Conservation (phyloP, 257 asterid genomes). For the Nicotiana paniculata region DNA sequence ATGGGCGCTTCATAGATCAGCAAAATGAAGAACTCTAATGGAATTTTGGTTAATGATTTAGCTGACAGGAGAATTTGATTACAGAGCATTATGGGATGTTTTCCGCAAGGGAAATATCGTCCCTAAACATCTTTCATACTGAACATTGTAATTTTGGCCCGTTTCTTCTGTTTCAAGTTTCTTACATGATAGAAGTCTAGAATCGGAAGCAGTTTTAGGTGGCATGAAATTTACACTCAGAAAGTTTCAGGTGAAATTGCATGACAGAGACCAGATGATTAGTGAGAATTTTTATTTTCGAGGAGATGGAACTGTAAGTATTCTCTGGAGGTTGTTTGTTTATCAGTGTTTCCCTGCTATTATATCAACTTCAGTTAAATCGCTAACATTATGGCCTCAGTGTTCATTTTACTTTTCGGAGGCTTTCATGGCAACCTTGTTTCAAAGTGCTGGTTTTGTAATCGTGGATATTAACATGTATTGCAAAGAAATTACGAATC, state of each 20-base stretch:
- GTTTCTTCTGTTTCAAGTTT: not conserved
- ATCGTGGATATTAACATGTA: constrained; percentile 42
- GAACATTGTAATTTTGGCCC: not conserved
- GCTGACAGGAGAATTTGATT: not conserved
- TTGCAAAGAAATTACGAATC: constrained; percentile 55
- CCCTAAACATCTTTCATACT: not conserved
- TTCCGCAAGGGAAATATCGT: not conserved
- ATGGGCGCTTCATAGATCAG: not conserved
- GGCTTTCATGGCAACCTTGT: constrained; percentile 50
- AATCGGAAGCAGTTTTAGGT: constrained; percentile 8
- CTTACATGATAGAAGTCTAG: constrained; percentile 11
- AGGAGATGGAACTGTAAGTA: constrained; percentile 84
- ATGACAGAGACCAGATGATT: constrained; percentile 63
- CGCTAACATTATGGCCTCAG: constrained; percentile 21
- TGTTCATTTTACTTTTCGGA: constrained; percentile 71
- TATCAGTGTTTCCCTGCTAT: not conserved
- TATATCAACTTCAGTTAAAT: not conserved
- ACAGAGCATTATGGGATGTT: not conserved
- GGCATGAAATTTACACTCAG: constrained; percentile 8
- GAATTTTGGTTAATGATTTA: not conserved
- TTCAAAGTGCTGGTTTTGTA: constrained; percentile 48
- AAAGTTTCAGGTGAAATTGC: constrained; percentile 61
- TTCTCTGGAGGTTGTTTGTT: not conserved
- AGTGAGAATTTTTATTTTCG: constrained; percentile 56
- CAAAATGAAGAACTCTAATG: not conserved